These are phyloP conservation scores for Pseudocercospora vitis DNA, from an alignment of 2,329 filamentous ascomycete genomes.

Conservation along the genomic window DNA sequence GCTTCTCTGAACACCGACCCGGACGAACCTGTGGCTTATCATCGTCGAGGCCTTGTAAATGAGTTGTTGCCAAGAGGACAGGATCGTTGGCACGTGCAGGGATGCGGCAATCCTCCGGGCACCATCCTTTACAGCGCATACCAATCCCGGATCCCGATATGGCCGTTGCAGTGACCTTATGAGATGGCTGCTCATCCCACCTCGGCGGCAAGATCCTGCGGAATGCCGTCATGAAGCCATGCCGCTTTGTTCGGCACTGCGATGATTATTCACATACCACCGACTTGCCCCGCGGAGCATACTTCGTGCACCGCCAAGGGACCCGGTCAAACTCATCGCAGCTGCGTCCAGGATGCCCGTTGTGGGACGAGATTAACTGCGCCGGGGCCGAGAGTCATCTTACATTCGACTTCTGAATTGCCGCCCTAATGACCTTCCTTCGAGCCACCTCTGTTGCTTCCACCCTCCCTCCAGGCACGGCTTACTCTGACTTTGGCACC, in stretches of 20 bases:
- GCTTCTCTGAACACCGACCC: no score
- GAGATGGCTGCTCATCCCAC: background rate
- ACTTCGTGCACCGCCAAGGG: background rate
- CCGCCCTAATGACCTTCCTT: constrained; percentile 2
- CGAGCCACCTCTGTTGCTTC: background rate
- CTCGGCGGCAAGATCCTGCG: background rate
- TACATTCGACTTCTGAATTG: constrained; percentile 7
- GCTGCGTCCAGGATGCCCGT: background rate
- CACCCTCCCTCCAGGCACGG: no score
- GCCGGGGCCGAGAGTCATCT: constrained; percentile 1
- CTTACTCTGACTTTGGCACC: no score
- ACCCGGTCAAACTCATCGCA: background rate
- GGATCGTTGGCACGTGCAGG: background rate
- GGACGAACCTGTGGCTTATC: background rate
- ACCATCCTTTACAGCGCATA: no score
- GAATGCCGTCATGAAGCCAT: background rate
- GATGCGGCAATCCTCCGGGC: background rate
- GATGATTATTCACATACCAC: background rate
- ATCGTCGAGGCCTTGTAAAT: background rate
- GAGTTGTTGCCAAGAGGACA: background rate
- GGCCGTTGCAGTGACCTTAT: no score
- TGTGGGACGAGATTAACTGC: constrained; percentile 1
- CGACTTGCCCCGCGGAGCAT: background rate
- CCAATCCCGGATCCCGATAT: no score
- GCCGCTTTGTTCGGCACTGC: background rate